Base-by-base conservation (phyloP, 2,329 filamentous ascomycete species). In the Botryotinia narcissicola region DNA sequence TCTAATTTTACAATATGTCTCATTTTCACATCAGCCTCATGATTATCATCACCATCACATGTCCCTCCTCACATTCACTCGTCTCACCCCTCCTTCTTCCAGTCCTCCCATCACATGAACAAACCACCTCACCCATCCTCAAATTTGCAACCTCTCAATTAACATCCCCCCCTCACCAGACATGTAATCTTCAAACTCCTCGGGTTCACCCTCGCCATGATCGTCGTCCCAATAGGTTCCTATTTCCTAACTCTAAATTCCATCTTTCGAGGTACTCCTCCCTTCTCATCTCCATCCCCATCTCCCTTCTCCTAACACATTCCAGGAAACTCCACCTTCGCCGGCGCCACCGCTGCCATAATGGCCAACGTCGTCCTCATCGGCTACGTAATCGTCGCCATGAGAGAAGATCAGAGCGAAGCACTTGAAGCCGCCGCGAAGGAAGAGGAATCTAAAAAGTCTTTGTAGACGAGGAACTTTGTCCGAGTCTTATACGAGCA, bases 361-460 rank as follows among this genome's bases (percentile, higher is more conserved):
- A 90, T 97, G 82, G 96, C 96, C 20, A 99, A 99, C 79, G 88
- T 97, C 2, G 94, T 99, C 5, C 85, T 99, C 69, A 88, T 98
- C 73, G 90, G 88, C n/a, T 99, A 98, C 82, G 89, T 98, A 61
- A 84, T 98, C 73, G 93, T 97, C 32, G 96, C 96, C 6, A 95
- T 97, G 88, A 90, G 88, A 75, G 96, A 99, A 82, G 96, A 98
- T 80, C 86, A 88, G 74, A 83, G 82, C 18, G 80, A 81, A 54
- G 75, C 77, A 14, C 68, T 79, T 70, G 81, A 83, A 71, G 83
- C 83, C 70, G 84, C 82, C 18, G 85, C 85, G 74, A 85, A 84
- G 79, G 85, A 64, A 32, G 51, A 67, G 46, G 73, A 78, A 16
- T 74, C 72, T 2, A 77, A 77, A 61, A 77, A 77, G 61, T 57